Conservation (phyloP, 1,284 basidiomycete species). For the Sutorius eximius region DNA sequence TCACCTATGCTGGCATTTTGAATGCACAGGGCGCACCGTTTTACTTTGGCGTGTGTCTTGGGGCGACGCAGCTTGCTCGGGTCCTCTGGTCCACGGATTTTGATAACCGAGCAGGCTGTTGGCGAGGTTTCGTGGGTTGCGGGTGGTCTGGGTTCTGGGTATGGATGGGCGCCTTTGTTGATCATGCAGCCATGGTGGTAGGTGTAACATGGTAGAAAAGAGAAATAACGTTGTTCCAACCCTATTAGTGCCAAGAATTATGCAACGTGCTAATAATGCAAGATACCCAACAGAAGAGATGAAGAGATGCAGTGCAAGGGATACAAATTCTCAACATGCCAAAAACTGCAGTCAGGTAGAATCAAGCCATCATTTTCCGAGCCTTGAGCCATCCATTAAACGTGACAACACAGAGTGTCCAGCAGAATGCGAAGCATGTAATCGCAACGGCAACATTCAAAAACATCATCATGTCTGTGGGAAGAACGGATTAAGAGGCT, state of each 20-base stretch:
- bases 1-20: conserved; percentile 78
- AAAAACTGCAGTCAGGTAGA: conserved; percentile 15
- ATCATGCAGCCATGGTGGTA: conserved; percentile 55
- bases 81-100: conserved; percentile 82
- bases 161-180: conserved; percentile 79
- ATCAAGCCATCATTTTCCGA: conserved; percentile 32
- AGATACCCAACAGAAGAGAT: background rate
- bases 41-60: conserved; percentile 76
- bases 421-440: conserved; percentile 81
- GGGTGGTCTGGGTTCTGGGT: conserved; percentile 89
- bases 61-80: conserved; percentile 78
- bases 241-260: background rate
- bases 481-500: conserved; percentile 61
- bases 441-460: conserved; percentile 77
- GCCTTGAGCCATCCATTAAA: conserved; percentile 79
- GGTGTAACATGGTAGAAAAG: conserved; percentile 7
- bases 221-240: background rate
- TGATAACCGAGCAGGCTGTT: conserved; percentile 81
- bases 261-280: background rate
- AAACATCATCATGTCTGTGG: conserved; percentile 82
- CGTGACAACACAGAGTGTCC: conserved; percentile 69
- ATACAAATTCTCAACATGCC: conserved; percentile 32
- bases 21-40: conserved; percentile 79
- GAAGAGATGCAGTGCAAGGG: background rate
- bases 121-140: conserved; percentile 88